A percentile compares a stretch with the other conserved stretches of the same genome.
These are phyloP conservation scores for Penicillium sp. DNA, from an alignment of 2,329 filamentous ascomycete species.

Conservation along the genomic window DNA sequence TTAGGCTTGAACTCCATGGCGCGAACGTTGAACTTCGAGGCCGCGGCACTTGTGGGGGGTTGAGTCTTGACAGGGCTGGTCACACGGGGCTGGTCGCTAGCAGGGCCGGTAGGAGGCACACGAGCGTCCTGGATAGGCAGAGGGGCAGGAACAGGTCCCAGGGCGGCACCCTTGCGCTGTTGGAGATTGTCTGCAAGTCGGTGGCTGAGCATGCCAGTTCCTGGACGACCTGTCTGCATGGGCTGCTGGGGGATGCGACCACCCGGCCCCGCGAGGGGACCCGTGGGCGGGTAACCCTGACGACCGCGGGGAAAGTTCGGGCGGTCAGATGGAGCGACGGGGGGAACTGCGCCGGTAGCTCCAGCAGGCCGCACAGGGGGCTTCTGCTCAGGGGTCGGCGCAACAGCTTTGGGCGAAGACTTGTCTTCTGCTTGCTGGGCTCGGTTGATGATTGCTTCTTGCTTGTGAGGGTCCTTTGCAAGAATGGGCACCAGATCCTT, in stretches of 20 bases:
- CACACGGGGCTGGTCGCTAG: slow-evolving; percentile 56
- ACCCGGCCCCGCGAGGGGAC: slow-evolving; percentile 46
- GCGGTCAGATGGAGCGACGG: slow-evolving; percentile 48
- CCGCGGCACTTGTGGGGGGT: slow-evolving; percentile 56
- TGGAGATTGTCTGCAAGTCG: slow-evolving; percentile 56
- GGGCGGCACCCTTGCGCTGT: slow-evolving; percentile 50
- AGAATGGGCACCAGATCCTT: slow-evolving; percentile 91
- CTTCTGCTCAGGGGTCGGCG: slow-evolving; percentile 55
- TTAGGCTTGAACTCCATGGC: slow-evolving; percentile 83
- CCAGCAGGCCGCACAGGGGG: slow-evolving; percentile 48
- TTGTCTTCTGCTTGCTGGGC: slow-evolving; percentile 71
- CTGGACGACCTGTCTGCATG: slow-evolving; percentile 44
- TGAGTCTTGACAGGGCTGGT: slow-evolving; percentile 50
- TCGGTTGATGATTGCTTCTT: slow-evolving; percentile 88
- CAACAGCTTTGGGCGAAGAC: slow-evolving; percentile 47
- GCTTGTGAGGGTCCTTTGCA: slow-evolving; percentile 93
- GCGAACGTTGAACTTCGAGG: slow-evolving; percentile 62
- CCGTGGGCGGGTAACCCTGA: slow-evolving; percentile 49
- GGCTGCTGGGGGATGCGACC: slow-evolving; percentile 48
- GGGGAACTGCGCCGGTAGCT: slow-evolving; percentile 43
- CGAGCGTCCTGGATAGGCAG: slow-evolving; percentile 67
- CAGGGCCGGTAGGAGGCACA: slow-evolving; percentile 72
- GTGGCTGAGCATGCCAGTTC: slow-evolving; percentile 51
- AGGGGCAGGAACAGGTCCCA: slow-evolving; percentile 53
- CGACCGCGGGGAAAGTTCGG: slow-evolving; percentile 52